Conservation (phyloP, 306 rosid genomes). For the Dalbergia cultrata region DNA sequence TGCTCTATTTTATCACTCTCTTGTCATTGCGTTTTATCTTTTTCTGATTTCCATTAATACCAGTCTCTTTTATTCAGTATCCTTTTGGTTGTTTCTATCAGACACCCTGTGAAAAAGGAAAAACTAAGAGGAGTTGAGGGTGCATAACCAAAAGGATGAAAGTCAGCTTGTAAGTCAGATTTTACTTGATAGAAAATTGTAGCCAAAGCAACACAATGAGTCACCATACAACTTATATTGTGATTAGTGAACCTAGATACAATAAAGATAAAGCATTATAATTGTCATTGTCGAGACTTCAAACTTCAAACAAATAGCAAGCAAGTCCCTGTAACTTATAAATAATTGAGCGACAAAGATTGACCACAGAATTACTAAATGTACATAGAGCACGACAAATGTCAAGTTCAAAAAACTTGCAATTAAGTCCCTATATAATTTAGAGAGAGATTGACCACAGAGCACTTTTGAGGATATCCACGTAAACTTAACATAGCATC, state of each 20-base stretch:
- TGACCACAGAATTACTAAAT: conserved; percentile 24
- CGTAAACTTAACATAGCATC: background rate
- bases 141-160: conserved; percentile 2
- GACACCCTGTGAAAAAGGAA: conserved; percentile 13
- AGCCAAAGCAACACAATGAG: conserved; percentile 1
- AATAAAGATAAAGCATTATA: conserved; percentile 1
- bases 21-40: no score
- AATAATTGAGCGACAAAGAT: background rate
- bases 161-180: conserved; percentile 15
- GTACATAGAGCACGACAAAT: conserved; percentile 16
- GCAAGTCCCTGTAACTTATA: background rate
- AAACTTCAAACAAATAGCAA: conserved; percentile 18
- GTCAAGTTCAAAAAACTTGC: background rate
- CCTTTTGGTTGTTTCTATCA: no score
- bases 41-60: no score
- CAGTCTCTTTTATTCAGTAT: no score
- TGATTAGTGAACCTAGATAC: conserved; percentile 28
- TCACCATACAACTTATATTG: conserved; percentile 7
- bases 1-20: no score
- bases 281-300: conserved; percentile 9
- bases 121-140: background rate
- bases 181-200: conserved; percentile 19
- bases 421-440: background rate
- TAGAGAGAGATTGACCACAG: background rate
- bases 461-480: background rate